Evolutionary conservation across 1,139 yeast genomes (phyloP).

Genomic region (Eremothecium gossypii): DNA sequence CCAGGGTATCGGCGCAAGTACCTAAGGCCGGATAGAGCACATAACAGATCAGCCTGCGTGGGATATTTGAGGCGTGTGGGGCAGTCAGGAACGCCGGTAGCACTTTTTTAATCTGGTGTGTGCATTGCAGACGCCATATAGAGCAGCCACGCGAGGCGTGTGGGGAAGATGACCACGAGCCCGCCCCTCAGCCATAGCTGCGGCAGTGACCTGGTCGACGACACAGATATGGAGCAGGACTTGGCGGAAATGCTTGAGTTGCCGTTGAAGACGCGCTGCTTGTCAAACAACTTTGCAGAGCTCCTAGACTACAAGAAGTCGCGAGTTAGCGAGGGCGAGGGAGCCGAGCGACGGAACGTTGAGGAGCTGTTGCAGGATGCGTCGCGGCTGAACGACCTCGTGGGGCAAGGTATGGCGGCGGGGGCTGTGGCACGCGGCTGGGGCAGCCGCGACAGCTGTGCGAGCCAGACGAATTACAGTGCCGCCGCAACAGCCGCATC

Average conservation of each 20-base stretch:
- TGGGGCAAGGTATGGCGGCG: slow-evolving; percentile 20
- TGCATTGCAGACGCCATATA: no score
- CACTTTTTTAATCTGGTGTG: no score
- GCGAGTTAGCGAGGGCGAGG: not conserved
- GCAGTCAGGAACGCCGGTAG: no score
- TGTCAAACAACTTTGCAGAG: slow-evolving; percentile 19
- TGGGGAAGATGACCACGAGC: slow-evolving; percentile 1
- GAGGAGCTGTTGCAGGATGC: slow-evolving; percentile 28
- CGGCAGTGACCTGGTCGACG: not conserved
- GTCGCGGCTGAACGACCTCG: slow-evolving; percentile 21
- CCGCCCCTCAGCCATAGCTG: slow-evolving; percentile 2
- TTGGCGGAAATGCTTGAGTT: slow-evolving; percentile 16
- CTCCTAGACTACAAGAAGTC: slow-evolving; percentile 2
- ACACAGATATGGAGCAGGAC: slow-evolving; percentile 1
- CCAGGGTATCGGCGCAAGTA: no score
- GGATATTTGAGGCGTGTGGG: no score
- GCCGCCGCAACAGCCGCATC: slow-evolving; percentile 18
- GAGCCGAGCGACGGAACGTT: slow-evolving; percentile 8
- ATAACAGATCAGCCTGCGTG: no score
- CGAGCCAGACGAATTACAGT: slow-evolving; percentile 11
- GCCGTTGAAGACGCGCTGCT: slow-evolving; percentile 19
- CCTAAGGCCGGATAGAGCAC: no score
- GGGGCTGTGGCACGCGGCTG: not conserved
- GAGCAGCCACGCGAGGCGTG: no score
- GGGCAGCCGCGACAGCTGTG: slow-evolving; percentile 4